Evolutionary conservation across 208 protist genomes (phyloP).

Genomic region (Leishmania lainsoni): DNA sequence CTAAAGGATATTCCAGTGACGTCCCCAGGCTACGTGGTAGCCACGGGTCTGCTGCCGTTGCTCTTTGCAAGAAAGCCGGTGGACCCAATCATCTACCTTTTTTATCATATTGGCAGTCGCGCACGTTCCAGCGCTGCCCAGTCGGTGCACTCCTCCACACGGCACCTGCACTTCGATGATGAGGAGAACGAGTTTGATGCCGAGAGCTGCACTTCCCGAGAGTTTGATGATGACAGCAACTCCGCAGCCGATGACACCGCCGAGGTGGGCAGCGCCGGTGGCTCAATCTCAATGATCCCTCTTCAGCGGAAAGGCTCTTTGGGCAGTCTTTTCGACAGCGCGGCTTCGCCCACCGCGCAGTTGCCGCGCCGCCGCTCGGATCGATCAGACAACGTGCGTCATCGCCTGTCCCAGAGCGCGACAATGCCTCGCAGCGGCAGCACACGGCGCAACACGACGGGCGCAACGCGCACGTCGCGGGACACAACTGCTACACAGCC

Average conservation of each 20-base stretch:
- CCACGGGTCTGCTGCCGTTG: constrained; percentile 38
- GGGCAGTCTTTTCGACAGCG: constrained; percentile 27
- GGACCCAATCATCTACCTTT: constrained; percentile 70
- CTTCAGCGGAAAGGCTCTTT: constrained; percentile 38
- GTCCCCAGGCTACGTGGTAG: constrained; percentile 52
- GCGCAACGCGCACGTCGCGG: constrained; percentile 8
- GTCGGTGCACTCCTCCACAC: constrained; percentile 48
- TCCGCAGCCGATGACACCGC: constrained; percentile 23
- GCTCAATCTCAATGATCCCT: constrained; percentile 13
- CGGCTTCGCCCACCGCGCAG: background rate
- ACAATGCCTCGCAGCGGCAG: constrained; percentile 20
- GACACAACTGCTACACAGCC: background rate
- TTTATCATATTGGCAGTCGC: constrained; percentile 51
- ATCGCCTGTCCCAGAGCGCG: constrained; percentile 7
- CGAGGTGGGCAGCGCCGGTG: constrained; percentile 21
- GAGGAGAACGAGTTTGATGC: constrained; percentile 25
- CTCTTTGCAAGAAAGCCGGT: constrained; percentile 69
- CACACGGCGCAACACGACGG: constrained; percentile 6
- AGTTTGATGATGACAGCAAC: constrained; percentile 43
- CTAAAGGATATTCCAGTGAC: constrained; percentile 51
- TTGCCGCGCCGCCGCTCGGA: constrained; percentile 25
- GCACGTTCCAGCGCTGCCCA: constrained; percentile 33
- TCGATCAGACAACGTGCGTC: constrained; percentile 7
- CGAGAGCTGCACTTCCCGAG: constrained; percentile 50
- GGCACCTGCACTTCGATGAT: constrained; percentile 21